Evolutionary conservation across 352 stramenopile genomes (phyloP), one percentile per base, ranked within the genome.

Genomic region (Pythium phragmiticola): DNA sequence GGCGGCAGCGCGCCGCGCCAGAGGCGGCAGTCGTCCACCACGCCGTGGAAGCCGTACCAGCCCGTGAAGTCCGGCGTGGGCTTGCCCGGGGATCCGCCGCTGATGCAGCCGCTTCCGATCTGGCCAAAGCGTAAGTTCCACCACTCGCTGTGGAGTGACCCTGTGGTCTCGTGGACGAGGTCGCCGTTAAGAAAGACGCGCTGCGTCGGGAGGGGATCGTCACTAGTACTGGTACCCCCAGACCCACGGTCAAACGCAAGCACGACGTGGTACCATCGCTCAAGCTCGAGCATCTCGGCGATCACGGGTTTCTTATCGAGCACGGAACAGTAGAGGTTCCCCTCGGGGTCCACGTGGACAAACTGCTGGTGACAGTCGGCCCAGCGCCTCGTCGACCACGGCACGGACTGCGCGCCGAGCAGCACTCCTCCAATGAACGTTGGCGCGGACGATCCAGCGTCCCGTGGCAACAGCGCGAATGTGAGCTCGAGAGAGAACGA

Each of bases 251-350:
- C 50, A 19, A 70, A 76, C 4, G 64, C 70, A 11, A 78, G 42
- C 7, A 43, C 68, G 37, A 76, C 60, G 63, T 90, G 78, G 57
- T 88, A 88, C 78, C 78, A 89, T 19, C 83, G 78, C 46, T 58
- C 3, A 4, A 39, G 5, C 19, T 56, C 21, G 7, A 66, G 48
- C 0, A 2, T 51, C 7, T 21, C 11, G 4, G 47, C 47, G 16
- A 53, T 37, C 12, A 43, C 6, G 5, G 37, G 51, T 43, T 61
- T 65, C 4, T n/a, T 6, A 5, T 75, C 53, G 13, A 78, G 37
- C 16, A 82, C 63, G 3, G 76, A 80, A 60, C 72, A 80, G 55
- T 74, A 82, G 6, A 84, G 33, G 13, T 69, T 72, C 5, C 60
- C 8, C 13, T 75, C 64, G 2, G 67, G 57, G 41, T 78, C 73